Evolutionary conservation across 2,329 filamentous ascomycete genomes (phyloP).

Genomic region (Fusarium circinatum): DNA sequence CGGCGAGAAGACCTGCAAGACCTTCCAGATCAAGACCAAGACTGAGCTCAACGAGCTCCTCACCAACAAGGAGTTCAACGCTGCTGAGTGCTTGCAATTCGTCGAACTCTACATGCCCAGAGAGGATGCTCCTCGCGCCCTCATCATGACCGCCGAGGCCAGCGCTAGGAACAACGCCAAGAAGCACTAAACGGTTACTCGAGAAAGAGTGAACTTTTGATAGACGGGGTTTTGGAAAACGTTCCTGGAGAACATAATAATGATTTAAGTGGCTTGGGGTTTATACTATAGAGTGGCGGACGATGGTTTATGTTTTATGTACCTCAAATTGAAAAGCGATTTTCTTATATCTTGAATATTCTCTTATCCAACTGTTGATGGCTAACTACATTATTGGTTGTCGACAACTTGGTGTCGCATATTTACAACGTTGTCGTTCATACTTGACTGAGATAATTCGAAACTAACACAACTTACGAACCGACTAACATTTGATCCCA

Average conservation of each 20-base stretch:
- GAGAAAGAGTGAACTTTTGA: background rate
- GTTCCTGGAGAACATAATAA: conserved; percentile 38
- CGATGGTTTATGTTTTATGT: conserved; percentile 19
- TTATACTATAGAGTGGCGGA: conserved; percentile 29
- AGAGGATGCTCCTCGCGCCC: conserved; percentile 77
- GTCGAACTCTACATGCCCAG: conserved; percentile 85
- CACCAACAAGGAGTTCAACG: conserved; percentile 70
- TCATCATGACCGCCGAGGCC: conserved; percentile 77
- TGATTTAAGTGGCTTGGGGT: conserved; percentile 33
- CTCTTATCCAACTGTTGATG: background rate
- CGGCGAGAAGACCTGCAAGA: conserved; percentile 67
- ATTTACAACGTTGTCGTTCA: background rate
- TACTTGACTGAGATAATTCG: background rate
- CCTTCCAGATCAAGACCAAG: conserved; percentile 75
- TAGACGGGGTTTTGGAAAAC: conserved; percentile 15
- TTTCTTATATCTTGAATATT: conserved; percentile 13
- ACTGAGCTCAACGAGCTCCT: conserved; percentile 74
- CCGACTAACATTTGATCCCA: too few relatives aligned
- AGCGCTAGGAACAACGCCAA: conserved; percentile 74
- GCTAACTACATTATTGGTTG: background rate
- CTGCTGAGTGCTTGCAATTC: conserved; percentile 68
- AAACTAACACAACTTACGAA: background rate
- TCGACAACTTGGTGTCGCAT: background rate
- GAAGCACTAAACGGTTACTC: conserved; percentile 40
- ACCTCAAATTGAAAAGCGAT: conserved; percentile 37